phyloP scores from a whole-genome alignment of 805 yeast genomes.

The Osmozyma mogii region DNA sequence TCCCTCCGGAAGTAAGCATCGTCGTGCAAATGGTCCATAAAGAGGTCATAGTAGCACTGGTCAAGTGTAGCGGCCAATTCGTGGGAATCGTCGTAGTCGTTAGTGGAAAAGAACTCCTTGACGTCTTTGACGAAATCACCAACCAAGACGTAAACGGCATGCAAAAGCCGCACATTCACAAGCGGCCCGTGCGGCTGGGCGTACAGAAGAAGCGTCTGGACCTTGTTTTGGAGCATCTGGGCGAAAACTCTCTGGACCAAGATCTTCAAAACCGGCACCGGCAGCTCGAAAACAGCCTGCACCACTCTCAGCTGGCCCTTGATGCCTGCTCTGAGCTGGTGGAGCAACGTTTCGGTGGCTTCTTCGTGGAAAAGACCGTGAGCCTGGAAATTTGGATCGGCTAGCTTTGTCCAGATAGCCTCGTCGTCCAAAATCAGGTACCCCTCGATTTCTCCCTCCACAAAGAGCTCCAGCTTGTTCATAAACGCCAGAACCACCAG shows the following conservation, averaged over 20 bases:
- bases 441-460: slow-evolving; percentile 31
- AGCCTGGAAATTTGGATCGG: slow-evolving; percentile 43
- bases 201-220: slow-evolving; percentile 50
- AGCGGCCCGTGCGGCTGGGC: slow-evolving; percentile 58
- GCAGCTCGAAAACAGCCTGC: slow-evolving; percentile 63
- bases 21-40: slow-evolving; percentile 60
- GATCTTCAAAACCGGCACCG: slow-evolving; percentile 57
- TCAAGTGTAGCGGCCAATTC: slow-evolving; percentile 50
- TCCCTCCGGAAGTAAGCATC: slow-evolving; percentile 65
- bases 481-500: slow-evolving; percentile 78
- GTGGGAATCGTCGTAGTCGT: slow-evolving; percentile 40
- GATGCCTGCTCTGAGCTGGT: slow-evolving; percentile 47
- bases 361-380: slow-evolving; percentile 43
- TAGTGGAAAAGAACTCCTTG: slow-evolving; percentile 47
- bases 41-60: slow-evolving; percentile 64
- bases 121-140: slow-evolving; percentile 57
- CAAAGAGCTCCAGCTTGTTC: slow-evolving; percentile 67
- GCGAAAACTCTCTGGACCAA: slow-evolving; percentile 73
- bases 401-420: slow-evolving; percentile 48
- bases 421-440: slow-evolving; percentile 33
- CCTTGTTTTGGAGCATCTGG: slow-evolving; percentile 53
- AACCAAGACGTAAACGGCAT: slow-evolving; percentile 53
- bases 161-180: slow-evolving; percentile 70
- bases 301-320: slow-evolving; percentile 69
- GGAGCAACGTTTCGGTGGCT: slow-evolving; percentile 44